Conservation (phyloP, 2,329 filamentous ascomycete genomes). For the Elsinoe fawcettii region DNA sequence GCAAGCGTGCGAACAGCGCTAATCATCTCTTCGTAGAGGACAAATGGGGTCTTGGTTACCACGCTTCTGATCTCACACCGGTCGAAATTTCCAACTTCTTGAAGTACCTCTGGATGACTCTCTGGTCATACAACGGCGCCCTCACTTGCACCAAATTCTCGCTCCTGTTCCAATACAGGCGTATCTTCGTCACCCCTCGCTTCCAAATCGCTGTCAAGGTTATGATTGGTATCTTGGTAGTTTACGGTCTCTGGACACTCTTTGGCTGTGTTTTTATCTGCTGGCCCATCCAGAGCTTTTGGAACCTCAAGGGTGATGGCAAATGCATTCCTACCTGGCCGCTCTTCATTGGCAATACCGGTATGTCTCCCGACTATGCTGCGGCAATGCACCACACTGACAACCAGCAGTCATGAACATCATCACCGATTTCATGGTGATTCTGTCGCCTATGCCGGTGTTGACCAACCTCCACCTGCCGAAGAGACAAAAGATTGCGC, state of each 20-base stretch:
- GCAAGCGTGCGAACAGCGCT: neutral
- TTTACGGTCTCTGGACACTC: conserved; percentile 27
- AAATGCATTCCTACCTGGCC: conserved; percentile 35
- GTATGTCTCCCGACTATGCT: conserved; percentile 22
- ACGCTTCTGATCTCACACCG: neutral
- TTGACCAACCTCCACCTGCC: conserved; percentile 30
- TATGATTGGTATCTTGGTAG: conserved; percentile 28
- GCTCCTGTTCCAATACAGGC: conserved; percentile 41
- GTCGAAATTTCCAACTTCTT: conserved; percentile 2
- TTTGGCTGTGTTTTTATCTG: conserved; percentile 37
- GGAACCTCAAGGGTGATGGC: conserved; percentile 27
- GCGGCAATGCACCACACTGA: neutral
- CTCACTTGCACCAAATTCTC: conserved; percentile 36
- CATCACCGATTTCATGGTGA: conserved; percentile 30
- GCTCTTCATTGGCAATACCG: conserved; percentile 27
- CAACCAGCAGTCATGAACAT: conserved; percentile 30
- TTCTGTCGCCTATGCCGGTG: conserved; percentile 29
- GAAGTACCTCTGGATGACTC: conserved; percentile 23
- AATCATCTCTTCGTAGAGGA: neutral
- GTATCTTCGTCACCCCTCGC: conserved; percentile 36
- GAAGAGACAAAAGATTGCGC: conserved; percentile 26
- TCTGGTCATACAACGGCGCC: conserved; percentile 35
- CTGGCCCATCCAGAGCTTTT: conserved; percentile 36
- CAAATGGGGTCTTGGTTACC: conserved; percentile 11
- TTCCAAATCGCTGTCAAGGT: conserved; percentile 39